These are phyloP conservation scores for Phanerodontia chrysosporium DNA, from an alignment of 768 basidiomycete genomes.

Conservation along the genomic window DNA sequence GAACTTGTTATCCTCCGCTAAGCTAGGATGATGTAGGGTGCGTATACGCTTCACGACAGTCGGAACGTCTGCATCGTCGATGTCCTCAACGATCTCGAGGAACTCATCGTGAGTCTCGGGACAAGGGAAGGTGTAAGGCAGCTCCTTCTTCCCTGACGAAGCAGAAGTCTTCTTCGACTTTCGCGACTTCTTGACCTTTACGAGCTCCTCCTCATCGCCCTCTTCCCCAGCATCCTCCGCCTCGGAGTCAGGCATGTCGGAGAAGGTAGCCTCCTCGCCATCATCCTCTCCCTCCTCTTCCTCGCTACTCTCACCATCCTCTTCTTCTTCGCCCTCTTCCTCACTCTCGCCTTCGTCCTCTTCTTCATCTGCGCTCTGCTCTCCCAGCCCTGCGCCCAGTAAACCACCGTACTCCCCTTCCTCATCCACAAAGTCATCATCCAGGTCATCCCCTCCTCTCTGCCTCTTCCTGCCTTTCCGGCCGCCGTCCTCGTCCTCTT, in stretches of 20 bases:
- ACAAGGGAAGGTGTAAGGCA: conserved; percentile 92
- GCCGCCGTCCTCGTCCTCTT: conserved; percentile 54
- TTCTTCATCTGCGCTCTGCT: conserved; percentile 16
- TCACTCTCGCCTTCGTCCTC: conserved; percentile 13
- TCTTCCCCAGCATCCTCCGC: conserved; percentile 37
- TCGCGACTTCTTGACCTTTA: conserved; percentile 30
- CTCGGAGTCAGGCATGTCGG: conserved; percentile 36
- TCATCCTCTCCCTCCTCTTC: conserved; percentile 30
- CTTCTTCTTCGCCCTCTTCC: conserved; percentile 20
- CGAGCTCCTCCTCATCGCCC: conserved; percentile 38
- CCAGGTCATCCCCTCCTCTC: conserved; percentile 82
- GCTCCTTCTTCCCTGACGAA: conserved; percentile 40
- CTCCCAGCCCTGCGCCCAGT: conserved; percentile 32
- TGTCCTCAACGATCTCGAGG: conserved; percentile 69
- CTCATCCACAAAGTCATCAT: conserved; percentile 68
- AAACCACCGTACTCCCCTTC: conserved; percentile 17
- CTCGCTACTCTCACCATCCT: conserved; percentile 34
- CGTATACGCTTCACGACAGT: conserved; percentile 88
- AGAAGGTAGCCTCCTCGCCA: conserved; percentile 26
- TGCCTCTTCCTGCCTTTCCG: conserved; percentile 34
- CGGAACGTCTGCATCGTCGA: conserved; percentile 70
- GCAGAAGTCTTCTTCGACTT: conserved; percentile 24
- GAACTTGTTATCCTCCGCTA: conserved; percentile 87
- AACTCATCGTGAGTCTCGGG: conserved; percentile 86
- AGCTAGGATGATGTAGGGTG: conserved; percentile 85